Conservation (phyloP, 2,329 filamentous ascomycete genomes). For the Metarhizium album region DNA sequence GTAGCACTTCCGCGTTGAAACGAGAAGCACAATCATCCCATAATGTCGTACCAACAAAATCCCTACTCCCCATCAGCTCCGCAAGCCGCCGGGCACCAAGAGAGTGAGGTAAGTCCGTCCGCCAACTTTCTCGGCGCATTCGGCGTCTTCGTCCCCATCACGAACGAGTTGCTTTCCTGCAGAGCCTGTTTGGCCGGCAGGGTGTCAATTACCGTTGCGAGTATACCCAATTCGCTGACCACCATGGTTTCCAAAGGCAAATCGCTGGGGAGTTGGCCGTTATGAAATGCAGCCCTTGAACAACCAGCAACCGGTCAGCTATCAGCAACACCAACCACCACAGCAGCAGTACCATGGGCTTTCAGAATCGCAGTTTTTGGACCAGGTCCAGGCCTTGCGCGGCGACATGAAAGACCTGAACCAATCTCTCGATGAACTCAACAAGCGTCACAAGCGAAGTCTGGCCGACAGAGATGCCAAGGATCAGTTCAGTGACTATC, state of each 20-base stretch:
- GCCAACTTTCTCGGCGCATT: background rate
- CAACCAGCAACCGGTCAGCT: slow-evolving; percentile 13
- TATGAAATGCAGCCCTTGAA: slow-evolving; percentile 47
- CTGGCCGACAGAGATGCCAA: slow-evolving; percentile 53
- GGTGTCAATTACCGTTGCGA: background rate
- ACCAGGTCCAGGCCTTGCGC: slow-evolving; percentile 55
- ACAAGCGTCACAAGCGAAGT: slow-evolving; percentile 59
- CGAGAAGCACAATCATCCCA: background rate
- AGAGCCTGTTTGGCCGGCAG: slow-evolving; percentile 7
- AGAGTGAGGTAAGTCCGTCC: slow-evolving; percentile 11
- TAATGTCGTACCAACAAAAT: slow-evolving; percentile 16
- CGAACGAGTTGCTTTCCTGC: background rate
- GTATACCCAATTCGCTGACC: background rate
- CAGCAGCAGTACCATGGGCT: slow-evolving; percentile 10
- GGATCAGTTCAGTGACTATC: slow-evolving; percentile 54
- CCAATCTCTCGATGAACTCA: slow-evolving; percentile 57
- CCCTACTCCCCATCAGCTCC: slow-evolving; percentile 13
- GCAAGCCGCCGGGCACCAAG: slow-evolving; percentile 9
- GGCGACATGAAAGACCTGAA: slow-evolving; percentile 56
- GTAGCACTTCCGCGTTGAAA: background rate
- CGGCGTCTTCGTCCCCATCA: background rate
- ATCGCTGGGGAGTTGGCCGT: slow-evolving; percentile 14
- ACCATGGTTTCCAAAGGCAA: slow-evolving; percentile 2
- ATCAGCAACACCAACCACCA: slow-evolving; percentile 15
- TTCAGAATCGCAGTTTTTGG: slow-evolving; percentile 42